Percentiles rank a stretch among this genome's conserved stretches.
These are phyloP conservation scores for Rhizopogon vinicolor DNA, from an alignment of 768 basidiomycete species.

Conservation along the genomic window DNA sequence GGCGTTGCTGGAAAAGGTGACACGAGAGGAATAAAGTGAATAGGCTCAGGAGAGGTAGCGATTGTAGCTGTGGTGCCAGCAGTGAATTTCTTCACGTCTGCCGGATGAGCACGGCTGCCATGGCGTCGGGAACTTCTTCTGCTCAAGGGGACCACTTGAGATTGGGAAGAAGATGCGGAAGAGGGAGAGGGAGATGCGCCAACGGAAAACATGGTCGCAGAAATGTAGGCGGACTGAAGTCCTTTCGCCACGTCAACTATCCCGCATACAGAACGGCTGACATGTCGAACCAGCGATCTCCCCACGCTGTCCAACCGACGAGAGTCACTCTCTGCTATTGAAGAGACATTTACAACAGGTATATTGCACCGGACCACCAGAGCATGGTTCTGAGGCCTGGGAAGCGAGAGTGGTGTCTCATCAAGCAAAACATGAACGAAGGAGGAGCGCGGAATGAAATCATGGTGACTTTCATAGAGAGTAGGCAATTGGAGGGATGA, in stretches of 20 bases:
- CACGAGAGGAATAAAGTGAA: conserved; percentile 38
- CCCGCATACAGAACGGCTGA: conserved; percentile 33
- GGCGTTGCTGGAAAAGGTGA: conserved; percentile 28
- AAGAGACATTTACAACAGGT: background rate
- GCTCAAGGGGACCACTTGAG: conserved; percentile 4
- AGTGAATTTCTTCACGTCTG: conserved; percentile 42
- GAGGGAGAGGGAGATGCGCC: conserved; percentile 18
- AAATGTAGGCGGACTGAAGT: conserved; percentile 55
- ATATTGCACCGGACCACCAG: background rate
- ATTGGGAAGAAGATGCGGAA: conserved; percentile 15
- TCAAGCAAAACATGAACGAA: conserved; percentile 30
- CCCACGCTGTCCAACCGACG: conserved; percentile 7
- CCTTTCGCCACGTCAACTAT: conserved; percentile 50
- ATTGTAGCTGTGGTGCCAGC: conserved; percentile 11
- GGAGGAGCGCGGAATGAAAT: conserved; percentile 31
- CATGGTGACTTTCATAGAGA: conserved; percentile 24
- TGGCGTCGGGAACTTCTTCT: conserved; percentile 22
- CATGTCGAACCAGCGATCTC: conserved; percentile 17
- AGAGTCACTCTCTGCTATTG: background rate
- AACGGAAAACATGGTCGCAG: conserved; percentile 46
- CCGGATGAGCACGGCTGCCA: conserved; percentile 39
- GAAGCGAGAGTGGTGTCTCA: conserved; percentile 31
- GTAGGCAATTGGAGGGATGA: conserved; percentile 24
- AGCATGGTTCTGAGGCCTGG: background rate
- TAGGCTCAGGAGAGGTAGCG: conserved; percentile 14